A percentile compares a stretch with the other conserved stretches of the same genome.
phyloP scores from a whole-genome alignment of 768 basidiomycete species.

The Candolleomyces efflorescens region DNA sequence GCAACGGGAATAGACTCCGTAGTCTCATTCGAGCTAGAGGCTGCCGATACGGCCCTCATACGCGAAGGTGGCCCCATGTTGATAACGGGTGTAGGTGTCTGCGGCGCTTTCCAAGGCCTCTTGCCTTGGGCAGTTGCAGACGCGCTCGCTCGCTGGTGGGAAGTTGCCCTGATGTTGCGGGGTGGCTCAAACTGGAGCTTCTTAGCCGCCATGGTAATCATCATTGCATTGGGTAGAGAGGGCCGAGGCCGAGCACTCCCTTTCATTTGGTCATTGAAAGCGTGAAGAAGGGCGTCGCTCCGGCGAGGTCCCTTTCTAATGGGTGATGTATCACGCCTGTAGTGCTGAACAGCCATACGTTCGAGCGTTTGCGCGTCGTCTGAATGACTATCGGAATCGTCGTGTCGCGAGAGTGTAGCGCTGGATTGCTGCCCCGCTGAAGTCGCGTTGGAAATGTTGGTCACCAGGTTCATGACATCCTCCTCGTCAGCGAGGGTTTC shows the following conservation, averaged over 20 bases:
- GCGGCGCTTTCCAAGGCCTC: neutral
- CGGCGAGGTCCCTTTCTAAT: neutral
- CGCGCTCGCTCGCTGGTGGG: neutral
- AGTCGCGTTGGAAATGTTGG: constrained; percentile 7
- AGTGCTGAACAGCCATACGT: neutral
- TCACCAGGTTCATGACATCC: constrained; percentile 24
- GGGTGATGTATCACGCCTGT: neutral
- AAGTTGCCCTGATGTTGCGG: neutral
- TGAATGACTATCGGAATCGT: neutral
- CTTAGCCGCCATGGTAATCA: neutral
- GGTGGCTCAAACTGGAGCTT: neutral
- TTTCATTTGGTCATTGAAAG: neutral
- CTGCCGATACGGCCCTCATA: constrained; percentile 3
- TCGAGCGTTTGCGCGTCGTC: neutral
- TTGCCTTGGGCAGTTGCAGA: neutral
- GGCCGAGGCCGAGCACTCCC: neutral
- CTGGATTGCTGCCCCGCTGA: neutral
- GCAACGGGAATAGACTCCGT: constrained; percentile 27
- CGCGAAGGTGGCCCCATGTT: neutral
- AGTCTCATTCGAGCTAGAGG: constrained; percentile 16
- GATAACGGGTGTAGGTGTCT: neutral
- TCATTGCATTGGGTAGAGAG: neutral
- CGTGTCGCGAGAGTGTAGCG: neutral
- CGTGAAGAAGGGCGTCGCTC: neutral
- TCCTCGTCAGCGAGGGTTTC: constrained; percentile 24